phyloP scores from a whole-genome alignment of 176 grass and related monocot species.

The Pontederia crassipes region DNA sequence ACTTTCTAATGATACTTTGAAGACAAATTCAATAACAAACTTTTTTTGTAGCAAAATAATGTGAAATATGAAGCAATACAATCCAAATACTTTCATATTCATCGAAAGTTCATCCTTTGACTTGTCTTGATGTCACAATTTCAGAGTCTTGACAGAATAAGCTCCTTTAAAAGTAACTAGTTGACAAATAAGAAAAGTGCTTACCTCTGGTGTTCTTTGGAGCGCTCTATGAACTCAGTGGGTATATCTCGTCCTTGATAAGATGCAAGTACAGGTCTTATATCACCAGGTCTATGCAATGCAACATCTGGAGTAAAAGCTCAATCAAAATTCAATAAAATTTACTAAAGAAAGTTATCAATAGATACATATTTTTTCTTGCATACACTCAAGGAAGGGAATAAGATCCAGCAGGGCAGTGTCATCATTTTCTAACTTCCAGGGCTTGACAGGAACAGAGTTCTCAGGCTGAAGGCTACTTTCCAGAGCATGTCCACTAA shows the following conservation, averaged over 20 bases:
- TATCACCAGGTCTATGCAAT: constrained; percentile 47
- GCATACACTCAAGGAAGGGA: constrained; percentile 96
- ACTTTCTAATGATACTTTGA: no score
- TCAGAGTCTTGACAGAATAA: no score
- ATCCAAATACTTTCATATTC: no score
- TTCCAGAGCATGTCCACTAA: constrained; percentile 65
- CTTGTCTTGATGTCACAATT: no score
- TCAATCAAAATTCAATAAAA: no score
- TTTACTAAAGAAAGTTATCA: no score
- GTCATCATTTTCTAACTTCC: constrained; percentile 75
- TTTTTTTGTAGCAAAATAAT: no score
- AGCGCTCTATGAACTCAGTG: constrained; percentile 59
- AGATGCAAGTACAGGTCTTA: constrained; percentile 59
- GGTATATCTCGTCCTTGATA: constrained; percentile 80
- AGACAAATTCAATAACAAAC: no score
- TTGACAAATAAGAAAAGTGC: not conserved
- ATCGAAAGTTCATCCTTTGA: no score
- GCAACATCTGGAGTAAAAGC: constrained; percentile 52
- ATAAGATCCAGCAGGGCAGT: constrained; percentile 84
- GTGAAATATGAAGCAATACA: no score
- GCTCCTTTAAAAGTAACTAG: no score
- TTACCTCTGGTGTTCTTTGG: constrained; percentile 74
- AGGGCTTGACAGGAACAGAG: constrained; percentile 58
- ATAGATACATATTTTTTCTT: not conserved
- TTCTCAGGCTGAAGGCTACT: constrained; percentile 66